Evolutionary conservation across 306 rosid species (phyloP).

Genomic region (Medicago truncatula): DNA sequence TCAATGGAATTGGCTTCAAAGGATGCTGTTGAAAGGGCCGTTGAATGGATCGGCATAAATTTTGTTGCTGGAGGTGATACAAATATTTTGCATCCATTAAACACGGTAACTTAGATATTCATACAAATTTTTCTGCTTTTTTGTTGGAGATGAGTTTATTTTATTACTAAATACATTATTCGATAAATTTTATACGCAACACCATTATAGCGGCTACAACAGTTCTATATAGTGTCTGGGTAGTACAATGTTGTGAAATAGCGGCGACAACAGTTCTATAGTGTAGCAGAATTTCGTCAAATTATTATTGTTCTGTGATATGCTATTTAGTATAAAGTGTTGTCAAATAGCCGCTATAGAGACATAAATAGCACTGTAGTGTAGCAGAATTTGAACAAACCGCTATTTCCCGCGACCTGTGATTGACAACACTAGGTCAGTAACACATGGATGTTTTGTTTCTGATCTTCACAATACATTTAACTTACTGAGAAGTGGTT

Average conservation of each 20-base stretch:
- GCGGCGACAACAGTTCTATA: neutral
- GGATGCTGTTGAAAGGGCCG: constrained; percentile 76
- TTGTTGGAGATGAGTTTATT: neutral
- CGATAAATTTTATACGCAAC: neutral
- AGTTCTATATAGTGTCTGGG: too few relatives aligned
- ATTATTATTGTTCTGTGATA: neutral
- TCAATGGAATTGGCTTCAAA: constrained; percentile 74
- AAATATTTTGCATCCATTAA: constrained; percentile 64
- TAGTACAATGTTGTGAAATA: too few relatives aligned
- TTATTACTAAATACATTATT: neutral
- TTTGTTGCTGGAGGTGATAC: constrained; percentile 83
- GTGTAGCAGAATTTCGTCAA: neutral
- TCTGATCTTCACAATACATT: constrained; percentile 11
- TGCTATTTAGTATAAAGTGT: neutral
- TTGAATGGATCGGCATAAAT: constrained; percentile 68
- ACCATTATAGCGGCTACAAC: neutral
- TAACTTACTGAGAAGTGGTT: constrained; percentile 1
- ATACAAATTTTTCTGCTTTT: constrained; percentile 14
- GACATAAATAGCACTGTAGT: neutral
- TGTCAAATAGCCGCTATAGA: neutral
- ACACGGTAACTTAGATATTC: constrained; percentile 52
- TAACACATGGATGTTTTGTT: constrained; percentile 14
- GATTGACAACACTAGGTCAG: neutral
- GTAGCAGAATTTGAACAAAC: neutral
- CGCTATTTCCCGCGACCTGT: neutral